These are phyloP conservation scores for Amniculicola lignicola DNA, from an alignment of 495 filamentous ascomycete species.

Conservation along the genomic window DNA sequence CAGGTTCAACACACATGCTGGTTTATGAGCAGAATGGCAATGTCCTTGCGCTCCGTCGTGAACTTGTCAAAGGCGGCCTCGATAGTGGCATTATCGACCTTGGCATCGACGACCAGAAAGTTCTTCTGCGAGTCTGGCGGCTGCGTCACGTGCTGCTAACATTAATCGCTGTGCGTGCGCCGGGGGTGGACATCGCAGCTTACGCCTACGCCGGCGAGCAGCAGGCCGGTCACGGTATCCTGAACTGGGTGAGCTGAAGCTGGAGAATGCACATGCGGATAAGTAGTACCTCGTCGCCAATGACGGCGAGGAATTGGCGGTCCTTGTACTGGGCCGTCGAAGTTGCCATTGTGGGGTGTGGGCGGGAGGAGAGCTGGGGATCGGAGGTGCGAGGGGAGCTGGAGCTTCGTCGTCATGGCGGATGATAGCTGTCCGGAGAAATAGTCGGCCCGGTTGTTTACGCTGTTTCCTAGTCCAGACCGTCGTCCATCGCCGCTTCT, in stretches of 20 bases:
- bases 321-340: conserved; percentile 69
- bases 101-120: conserved; percentile 91
- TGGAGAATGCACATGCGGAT: not conserved
- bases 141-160: conserved; percentile 68
- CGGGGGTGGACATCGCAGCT: conserved; percentile 36
- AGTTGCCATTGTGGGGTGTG: conserved; percentile 38
- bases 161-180: not conserved
- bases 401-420: conserved; percentile 8
- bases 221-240: conserved; percentile 92
- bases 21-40: conserved; percentile 93
- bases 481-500: no score
- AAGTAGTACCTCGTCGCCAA: conserved; percentile 80
- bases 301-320: conserved; percentile 93
- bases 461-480: no score
- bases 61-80: conserved; percentile 89
- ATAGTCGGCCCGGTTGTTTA: no score
- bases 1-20: conserved; percentile 73
- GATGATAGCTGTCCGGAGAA: no score
- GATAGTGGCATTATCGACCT: conserved; percentile 83
- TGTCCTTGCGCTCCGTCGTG: conserved; percentile 85
- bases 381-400: conserved; percentile 1
- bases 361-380: not conserved
- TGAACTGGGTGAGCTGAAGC: conserved; percentile 29
- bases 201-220: conserved; percentile 94
- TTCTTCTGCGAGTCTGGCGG: conserved; percentile 88